A percentile compares a stretch with the other conserved stretches of the same genome.
These are phyloP conservation scores for Amaranthus tricolor DNA, from an alignment of 179 eudicot genomes.

Conservation along the genomic window DNA sequence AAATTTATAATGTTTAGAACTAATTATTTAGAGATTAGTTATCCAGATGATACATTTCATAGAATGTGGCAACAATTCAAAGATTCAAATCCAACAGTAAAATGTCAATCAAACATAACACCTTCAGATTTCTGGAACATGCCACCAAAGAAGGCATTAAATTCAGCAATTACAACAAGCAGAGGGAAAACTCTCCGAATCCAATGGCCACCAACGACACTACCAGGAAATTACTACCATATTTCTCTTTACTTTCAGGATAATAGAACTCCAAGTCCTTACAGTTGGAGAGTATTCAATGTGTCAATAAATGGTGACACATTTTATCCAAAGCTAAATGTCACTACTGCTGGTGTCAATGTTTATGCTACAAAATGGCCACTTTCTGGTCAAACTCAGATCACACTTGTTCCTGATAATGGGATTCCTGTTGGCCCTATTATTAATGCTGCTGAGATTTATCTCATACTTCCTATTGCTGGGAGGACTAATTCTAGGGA, in stretches of 20 bases:
- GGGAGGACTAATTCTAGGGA: slow-evolving; percentile 57
- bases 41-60: slow-evolving; percentile 75
- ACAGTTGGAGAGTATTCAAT: slow-evolving; percentile 80
- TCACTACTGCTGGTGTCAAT: slow-evolving; percentile 55
- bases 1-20: neutral
- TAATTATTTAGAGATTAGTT: slow-evolving; percentile 44
- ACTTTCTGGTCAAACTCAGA: slow-evolving; percentile 49
- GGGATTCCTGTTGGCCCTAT: slow-evolving; percentile 63
- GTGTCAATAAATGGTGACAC: slow-evolving; percentile 49
- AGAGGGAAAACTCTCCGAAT: slow-evolving; percentile 54
- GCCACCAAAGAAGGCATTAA: slow-evolving; percentile 63
- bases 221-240: slow-evolving; percentile 54
- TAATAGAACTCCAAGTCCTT: slow-evolving; percentile 61
- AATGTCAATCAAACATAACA: slow-evolving; percentile 43
- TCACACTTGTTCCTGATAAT: slow-evolving; percentile 43
- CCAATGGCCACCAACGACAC: slow-evolving; percentile 59
- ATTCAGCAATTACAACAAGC: slow-evolving; percentile 56
- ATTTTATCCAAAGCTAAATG: slow-evolving; percentile 54
- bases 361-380: slow-evolving; percentile 67
- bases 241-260: slow-evolving; percentile 84
- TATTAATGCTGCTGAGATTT: slow-evolving; percentile 76
- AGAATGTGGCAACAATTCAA: slow-evolving; percentile 68
- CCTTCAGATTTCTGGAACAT: slow-evolving; percentile 75
- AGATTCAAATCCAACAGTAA: slow-evolving; percentile 43
- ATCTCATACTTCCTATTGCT: slow-evolving; percentile 50